phyloP scores from a whole-genome alignment of 2,329 filamentous ascomycete species.

The Falciphora oryzae region DNA sequence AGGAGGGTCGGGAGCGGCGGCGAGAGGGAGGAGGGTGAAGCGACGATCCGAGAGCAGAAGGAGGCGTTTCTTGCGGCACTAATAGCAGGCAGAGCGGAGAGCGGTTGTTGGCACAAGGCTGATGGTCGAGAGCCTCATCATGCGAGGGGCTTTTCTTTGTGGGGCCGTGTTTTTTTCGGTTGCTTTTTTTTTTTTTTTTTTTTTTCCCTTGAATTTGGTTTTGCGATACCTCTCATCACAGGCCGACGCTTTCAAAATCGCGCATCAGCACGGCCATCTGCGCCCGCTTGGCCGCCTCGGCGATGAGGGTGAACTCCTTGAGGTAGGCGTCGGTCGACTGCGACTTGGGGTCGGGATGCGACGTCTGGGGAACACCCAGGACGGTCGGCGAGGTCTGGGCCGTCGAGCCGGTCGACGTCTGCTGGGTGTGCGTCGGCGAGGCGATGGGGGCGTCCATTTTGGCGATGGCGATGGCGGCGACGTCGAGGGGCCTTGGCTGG shows the following conservation, averaged over 20 bases:
- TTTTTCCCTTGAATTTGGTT: no score
- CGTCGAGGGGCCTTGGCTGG: neutral
- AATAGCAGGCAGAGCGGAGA: neutral
- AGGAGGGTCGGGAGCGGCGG: no score
- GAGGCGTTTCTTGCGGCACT: no score
- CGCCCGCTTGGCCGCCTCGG: conserved; percentile 87
- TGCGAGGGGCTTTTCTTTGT: neutral
- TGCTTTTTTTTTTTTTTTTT: no score
- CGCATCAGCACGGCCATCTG: conserved; percentile 86
- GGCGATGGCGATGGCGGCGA: conserved; percentile 6
- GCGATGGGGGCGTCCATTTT: conserved; percentile 31
- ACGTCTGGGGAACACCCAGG: conserved; percentile 22
- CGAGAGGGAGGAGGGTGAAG: no score
- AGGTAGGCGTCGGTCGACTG: conserved; percentile 57
- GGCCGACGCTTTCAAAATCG: conserved; percentile 70
- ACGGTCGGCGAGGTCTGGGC: conserved; percentile 23
- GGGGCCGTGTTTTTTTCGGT: neutral
- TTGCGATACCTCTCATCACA: conserved; percentile 34
- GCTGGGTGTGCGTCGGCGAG: conserved; percentile 23
- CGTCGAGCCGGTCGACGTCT: conserved; percentile 23
- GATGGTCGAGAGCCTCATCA: neutral
- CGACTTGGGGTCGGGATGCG: conserved; percentile 23
- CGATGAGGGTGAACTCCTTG: conserved; percentile 76
- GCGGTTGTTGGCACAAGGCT: neutral
- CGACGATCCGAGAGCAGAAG: neutral